Conservation (phyloP, 768 basidiomycete species). For the Ramaria sp. region DNA sequence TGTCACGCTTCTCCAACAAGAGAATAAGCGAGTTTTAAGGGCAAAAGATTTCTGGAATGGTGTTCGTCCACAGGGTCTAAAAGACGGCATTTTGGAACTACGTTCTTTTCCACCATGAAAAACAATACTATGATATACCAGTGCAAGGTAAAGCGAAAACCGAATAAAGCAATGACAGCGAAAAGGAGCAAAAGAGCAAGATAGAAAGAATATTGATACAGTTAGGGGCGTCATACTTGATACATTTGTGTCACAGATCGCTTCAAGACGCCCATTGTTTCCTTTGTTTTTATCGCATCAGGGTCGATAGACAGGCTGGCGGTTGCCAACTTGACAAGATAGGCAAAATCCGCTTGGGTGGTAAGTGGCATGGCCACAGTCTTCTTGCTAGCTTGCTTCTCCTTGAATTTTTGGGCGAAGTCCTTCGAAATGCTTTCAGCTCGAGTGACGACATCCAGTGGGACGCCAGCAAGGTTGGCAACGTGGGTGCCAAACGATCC, state of each 20-base stretch:
- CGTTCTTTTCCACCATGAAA: background rate
- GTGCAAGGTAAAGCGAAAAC: background rate
- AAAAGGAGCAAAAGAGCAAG: background rate
- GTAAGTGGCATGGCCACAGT: conserved; percentile 56
- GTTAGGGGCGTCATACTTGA: background rate
- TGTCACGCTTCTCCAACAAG: conserved; percentile 50
- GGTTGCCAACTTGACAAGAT: conserved; percentile 35
- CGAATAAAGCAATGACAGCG: background rate
- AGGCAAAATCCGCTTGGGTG: conserved; percentile 86
- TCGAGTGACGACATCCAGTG: conserved; percentile 71
- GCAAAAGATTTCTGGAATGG: conserved; percentile 81
- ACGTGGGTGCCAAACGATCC: conserved; percentile 93
- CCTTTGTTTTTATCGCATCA: background rate
- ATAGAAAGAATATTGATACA: background rate
- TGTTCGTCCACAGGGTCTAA: conserved; percentile 20
- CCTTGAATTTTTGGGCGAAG: conserved; percentile 82
- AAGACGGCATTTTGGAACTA: conserved; percentile 8
- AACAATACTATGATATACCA: background rate
- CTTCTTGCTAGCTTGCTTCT: conserved; percentile 43
- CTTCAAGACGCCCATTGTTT: conserved; percentile 1
- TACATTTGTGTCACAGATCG: background rate
- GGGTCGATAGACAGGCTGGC: background rate
- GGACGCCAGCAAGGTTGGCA: conserved; percentile 90
- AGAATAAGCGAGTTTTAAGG: conserved; percentile 41
- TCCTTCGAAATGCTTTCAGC: conserved; percentile 81